phyloP scores from a whole-genome alignment of 129 eudicot species.

The Flaveria robusta region DNA sequence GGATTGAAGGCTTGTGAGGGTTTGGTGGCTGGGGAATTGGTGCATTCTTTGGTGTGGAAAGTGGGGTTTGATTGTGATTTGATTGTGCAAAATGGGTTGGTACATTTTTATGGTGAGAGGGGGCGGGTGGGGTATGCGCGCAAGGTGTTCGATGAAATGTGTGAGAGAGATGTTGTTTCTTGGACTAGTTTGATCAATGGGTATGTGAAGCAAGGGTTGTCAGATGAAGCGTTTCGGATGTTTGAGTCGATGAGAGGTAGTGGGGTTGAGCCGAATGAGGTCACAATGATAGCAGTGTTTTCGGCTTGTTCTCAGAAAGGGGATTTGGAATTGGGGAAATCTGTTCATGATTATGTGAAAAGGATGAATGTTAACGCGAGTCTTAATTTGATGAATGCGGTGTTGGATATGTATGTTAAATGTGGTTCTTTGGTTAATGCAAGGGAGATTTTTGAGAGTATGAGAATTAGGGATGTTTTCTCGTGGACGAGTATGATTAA shows the following conservation, averaged over 20 bases:
- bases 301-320: constrained; percentile 66
- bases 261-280: constrained; percentile 58
- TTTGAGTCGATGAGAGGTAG: constrained; percentile 51
- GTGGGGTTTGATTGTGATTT: constrained; percentile 58
- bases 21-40: constrained; percentile 39
- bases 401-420: constrained; percentile 74
- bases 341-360: constrained; percentile 38
- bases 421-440: constrained; percentile 63
- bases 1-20: constrained; percentile 58
- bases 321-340: constrained; percentile 51
- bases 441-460: constrained; percentile 47
- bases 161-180: constrained; percentile 61
- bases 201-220: constrained; percentile 47
- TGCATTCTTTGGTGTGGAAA: constrained; percentile 58
- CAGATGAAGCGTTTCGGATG: constrained; percentile 56
- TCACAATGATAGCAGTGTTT: constrained; percentile 58
- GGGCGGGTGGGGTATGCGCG: constrained; percentile 45
- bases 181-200: constrained; percentile 76
- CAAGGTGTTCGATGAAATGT: constrained; percentile 56
- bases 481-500: constrained; percentile 75
- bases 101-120: constrained; percentile 51
- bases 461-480: constrained; percentile 59
- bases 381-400: constrained; percentile 54
- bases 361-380: constrained; percentile 28
- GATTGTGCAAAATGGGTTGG: constrained; percentile 58